Evolutionary conservation across 140 eudicot species (phyloP).

Genomic region (Oenanthe javanica): DNA sequence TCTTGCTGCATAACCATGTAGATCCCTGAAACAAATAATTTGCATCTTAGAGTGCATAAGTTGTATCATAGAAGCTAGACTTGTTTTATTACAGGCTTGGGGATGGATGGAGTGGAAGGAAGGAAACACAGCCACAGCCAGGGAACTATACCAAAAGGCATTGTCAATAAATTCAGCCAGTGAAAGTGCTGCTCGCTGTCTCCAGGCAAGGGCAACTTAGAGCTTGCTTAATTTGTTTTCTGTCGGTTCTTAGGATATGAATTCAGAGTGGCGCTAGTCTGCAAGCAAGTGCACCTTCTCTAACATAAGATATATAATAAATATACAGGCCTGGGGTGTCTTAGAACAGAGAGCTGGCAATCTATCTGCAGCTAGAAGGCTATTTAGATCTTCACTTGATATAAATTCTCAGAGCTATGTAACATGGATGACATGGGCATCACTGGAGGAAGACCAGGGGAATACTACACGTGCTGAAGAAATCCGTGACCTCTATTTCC

Average conservation of each 20-base stretch:
- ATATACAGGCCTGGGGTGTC: slow-evolving; percentile 90
- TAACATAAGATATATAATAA: neutral
- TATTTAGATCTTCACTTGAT: slow-evolving; percentile 79
- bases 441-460: slow-evolving; percentile 90
- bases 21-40: neutral
- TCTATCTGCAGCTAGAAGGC: slow-evolving; percentile 82
- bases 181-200: slow-evolving; percentile 95
- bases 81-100: slow-evolving; percentile 62
- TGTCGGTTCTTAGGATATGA: neutral
- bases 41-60: neutral
- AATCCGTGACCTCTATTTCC: slow-evolving; percentile 86
- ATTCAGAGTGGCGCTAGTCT: neutral
- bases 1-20: neutral
- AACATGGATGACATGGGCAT: slow-evolving; percentile 99
- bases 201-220: slow-evolving; percentile 48
- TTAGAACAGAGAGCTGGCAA: slow-evolving; percentile 88
- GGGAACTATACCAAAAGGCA: slow-evolving; percentile 75
- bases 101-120: slow-evolving; percentile 99
- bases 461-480: slow-evolving; percentile 89
- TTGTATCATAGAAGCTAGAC: slow-evolving; percentile 6
- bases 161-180: slow-evolving; percentile 58
- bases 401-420: slow-evolving; percentile 89
- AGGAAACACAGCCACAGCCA: slow-evolving; percentile 66
- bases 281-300: neutral
- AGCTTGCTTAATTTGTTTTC: neutral